Base-by-base conservation (phyloP, 2,329 filamentous ascomycete genomes). In the Xylaria sp. region DNA sequence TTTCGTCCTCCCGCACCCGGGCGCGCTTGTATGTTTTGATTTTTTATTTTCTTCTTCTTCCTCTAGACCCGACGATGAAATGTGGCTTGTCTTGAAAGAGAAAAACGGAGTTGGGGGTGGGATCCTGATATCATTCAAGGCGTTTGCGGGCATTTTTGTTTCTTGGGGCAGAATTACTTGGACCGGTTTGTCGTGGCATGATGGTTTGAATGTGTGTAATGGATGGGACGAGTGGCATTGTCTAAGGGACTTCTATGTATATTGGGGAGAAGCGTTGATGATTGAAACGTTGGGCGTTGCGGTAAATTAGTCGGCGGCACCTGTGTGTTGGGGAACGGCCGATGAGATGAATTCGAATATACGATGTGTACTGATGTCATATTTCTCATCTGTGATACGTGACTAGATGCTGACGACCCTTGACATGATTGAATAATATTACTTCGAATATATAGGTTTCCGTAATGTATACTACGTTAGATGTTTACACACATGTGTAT, bases 51-150 rank as follows among this genome's bases (percentile, higher is more conserved):
- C 11, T 4, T 26, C 20, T 42, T 38, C 42, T 28, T 51, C 5
- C 28, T 46, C 54, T 48, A 20, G 44, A 31, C 28, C 10, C n/a
- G 17, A 49, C 40, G 65, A 49, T 53, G 42, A 17, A 26, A 28
- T 33, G 23, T 20, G 36, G 36, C 20, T 51, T 49, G 13, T 44
- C 23, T 38, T 26, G 57, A 17, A 26, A 51, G 23, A 42, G 36
- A 17, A 67, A 56, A 51, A 58, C 17, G 62, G 57, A 17, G 62
- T 65, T 68, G 57, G 66, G 40, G 31, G 53, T 26, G 57, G 42
- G 11, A 36, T 58, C 26, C 3, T 28, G 66, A 28, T 62, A 58
- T 31, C 57, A 38, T 53, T 28, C 4, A 44, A 20, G 66, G 62
- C 28, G 63, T 65, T 66, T 20, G 44, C 54, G 48, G 31, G 56